Percentiles rank a stretch among this genome's conserved stretches.
These are phyloP conservation scores for Cercophora sp. DNA, from an alignment of 495 filamentous ascomycete species.

Conservation along the genomic window DNA sequence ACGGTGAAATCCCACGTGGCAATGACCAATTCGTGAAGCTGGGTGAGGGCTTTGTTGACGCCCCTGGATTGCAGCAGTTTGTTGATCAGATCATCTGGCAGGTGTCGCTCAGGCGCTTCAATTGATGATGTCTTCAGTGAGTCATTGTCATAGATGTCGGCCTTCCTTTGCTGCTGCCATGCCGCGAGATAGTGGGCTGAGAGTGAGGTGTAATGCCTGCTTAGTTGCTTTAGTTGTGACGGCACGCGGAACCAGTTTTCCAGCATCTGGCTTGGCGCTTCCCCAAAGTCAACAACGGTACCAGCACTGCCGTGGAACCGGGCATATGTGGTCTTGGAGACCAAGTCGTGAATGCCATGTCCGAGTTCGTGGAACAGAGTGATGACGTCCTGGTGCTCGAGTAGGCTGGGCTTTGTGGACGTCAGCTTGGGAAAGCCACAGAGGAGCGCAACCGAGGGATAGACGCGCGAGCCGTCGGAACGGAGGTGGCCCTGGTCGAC, in stretches of 20 bases:
- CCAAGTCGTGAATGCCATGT: conserved; percentile 1
- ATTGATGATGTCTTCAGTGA: background rate
- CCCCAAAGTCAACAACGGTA: conserved; percentile 69
- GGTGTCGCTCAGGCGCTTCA: background rate
- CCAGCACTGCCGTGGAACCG: conserved; percentile 65
- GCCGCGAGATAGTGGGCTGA: conserved; percentile 3
- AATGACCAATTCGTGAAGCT: conserved; percentile 54
- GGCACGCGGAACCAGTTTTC: conserved; percentile 78
- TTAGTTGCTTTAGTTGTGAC: conserved; percentile 61
- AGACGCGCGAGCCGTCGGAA: background rate
- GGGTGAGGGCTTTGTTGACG: conserved; percentile 44
- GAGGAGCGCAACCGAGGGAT: background rate
- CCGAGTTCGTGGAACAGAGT: background rate
- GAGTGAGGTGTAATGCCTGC: conserved; percentile 48
- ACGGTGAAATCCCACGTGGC: background rate
- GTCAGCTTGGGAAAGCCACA: background rate
- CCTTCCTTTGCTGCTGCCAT: background rate
- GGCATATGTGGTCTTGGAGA: background rate
- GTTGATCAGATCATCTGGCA: background rate
- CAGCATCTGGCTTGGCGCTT: conserved; percentile 69
- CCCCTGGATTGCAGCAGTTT: background rate
- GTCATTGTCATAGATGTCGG: background rate
- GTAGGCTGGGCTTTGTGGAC: background rate
- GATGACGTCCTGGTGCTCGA: background rate
- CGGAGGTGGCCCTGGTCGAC: background rate